Evolutionary conservation across 345 rosid species (phyloP), one percentile per base, ranked within the genome.

Genomic region (Gossypium longicalyx): DNA sequence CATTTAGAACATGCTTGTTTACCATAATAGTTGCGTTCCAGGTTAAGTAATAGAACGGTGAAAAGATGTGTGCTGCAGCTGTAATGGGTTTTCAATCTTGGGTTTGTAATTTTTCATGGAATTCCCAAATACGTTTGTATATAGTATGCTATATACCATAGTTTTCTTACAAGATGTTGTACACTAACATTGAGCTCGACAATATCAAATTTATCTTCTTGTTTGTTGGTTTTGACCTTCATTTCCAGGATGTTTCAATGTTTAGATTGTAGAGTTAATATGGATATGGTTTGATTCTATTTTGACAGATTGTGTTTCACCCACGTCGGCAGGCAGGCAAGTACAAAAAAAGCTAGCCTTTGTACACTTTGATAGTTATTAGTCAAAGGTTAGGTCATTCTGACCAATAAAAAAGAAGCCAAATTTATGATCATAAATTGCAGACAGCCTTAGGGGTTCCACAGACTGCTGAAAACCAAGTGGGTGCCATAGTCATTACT

Each of bases 1-100:
- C 29, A 56, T 58, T 17, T 91, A 74, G 83, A 82, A 11, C 29
- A 23, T 27, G 11, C 51, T 6, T 54, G 34, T 25, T 23, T 12
- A 23, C 17, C 17, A 59, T 25, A 59, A 59, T 12, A 17, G 8
- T 4, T 23, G 15, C 34, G 16, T 4, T 72, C 54, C n/a, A 27
- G 69, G 75, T 29, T 77, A 56, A 70, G 29, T 3, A 44, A 58
- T 58, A 41, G 19, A 52, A 68, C 47, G 11, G n/a, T 56, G 60
- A 67, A 15, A 38, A 27, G 22, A 25, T 68, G 52, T 9, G 58
- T 60, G 63, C 64, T 25, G 27, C 29, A 12, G 70, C 61, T 54
- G 52, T 20, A 27, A 25, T 4, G 49, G 19, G 59, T 56, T 68
- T 64, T 73, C 20, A n/a, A 20, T 34, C 45, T 9, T 8, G 65